These are phyloP conservation scores for Eutrema yunnanense DNA, from an alignment of 345 rosid genomes.

Conservation along the genomic window DNA sequence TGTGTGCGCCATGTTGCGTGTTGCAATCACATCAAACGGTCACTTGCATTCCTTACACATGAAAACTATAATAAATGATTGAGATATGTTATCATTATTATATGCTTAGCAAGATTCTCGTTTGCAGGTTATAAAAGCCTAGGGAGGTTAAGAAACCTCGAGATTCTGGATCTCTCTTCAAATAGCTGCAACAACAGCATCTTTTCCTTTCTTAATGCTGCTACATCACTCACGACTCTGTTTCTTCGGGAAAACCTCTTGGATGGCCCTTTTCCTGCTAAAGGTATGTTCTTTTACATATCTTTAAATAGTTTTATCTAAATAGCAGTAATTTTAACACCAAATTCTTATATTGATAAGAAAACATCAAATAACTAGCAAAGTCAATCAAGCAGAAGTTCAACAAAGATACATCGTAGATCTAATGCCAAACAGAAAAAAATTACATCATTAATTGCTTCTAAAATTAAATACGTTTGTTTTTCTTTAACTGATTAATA, in stretches of 20 bases:
- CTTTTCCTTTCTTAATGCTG: not conserved
- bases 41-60: not conserved
- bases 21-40: not conserved
- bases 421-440: too few species aligned
- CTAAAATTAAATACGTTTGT: too few species aligned
- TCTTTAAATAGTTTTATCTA: too few species aligned
- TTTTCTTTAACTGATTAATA: too few species aligned
- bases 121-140: not conserved
- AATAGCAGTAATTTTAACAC: too few species aligned
- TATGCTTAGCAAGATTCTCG: not conserved
- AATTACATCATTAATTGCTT: too few species aligned
- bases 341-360: too few species aligned
- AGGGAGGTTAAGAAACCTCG: not conserved
- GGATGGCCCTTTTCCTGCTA: not conserved
- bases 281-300: not conserved
- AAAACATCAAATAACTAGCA: too few species aligned
- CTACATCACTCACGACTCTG: slow-evolving; percentile 5
- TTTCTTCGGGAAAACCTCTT: not conserved
- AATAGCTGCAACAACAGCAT: not conserved
- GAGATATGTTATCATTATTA: not conserved
- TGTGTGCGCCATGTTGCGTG: too few species aligned
- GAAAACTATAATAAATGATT: too few species aligned
- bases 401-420: too few species aligned
- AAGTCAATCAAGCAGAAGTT: too few species aligned
- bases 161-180: slow-evolving; percentile 11